phyloP scores from a whole-genome alignment of 192 early-diverging fungal genomes.

The Linnemannia schmuckeri region DNA sequence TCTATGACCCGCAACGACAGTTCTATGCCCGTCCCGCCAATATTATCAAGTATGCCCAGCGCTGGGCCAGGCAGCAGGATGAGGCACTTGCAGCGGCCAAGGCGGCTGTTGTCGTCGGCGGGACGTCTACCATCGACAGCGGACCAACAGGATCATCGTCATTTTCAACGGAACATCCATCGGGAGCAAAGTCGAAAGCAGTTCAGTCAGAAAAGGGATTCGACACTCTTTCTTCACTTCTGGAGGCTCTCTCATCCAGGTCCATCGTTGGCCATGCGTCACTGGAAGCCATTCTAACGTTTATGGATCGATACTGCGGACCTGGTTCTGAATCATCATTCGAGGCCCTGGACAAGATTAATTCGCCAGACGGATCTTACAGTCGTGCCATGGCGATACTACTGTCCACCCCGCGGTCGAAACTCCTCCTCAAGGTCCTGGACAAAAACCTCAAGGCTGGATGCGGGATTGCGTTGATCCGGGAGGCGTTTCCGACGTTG shows the following conservation, averaged over 20 bases:
- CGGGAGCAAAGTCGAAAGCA: neutral
- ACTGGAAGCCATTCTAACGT: constrained; percentile 26
- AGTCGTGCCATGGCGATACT: neutral
- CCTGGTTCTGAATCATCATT: neutral
- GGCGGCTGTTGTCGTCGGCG: neutral
- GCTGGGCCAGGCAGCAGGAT: constrained; percentile 20
- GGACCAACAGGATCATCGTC: neutral
- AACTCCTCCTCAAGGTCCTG: constrained; percentile 48
- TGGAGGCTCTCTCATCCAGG: constrained; percentile 37
- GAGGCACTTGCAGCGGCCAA: neutral
- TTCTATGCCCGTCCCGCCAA: constrained; percentile 16
- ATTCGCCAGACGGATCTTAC: neutral
- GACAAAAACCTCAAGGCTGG: constrained; percentile 54
- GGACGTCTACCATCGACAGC: neutral
- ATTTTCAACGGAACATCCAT: no score
- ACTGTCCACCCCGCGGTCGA: constrained; percentile 16
- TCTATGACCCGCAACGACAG: constrained; percentile 41
- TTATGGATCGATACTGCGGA: constrained; percentile 38
- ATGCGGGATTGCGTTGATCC: constrained; percentile 25
- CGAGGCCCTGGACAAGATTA: no score
- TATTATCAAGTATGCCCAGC: constrained; percentile 29
- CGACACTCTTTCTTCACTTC: constrained; percentile 12
- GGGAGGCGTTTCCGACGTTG: constrained; percentile 21
- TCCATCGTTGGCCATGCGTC: constrained; percentile 36
- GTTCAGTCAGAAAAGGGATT: neutral